Conservation (phyloP, 176 grass and related monocot genomes). For the Bonia amplexicaulis region DNA sequence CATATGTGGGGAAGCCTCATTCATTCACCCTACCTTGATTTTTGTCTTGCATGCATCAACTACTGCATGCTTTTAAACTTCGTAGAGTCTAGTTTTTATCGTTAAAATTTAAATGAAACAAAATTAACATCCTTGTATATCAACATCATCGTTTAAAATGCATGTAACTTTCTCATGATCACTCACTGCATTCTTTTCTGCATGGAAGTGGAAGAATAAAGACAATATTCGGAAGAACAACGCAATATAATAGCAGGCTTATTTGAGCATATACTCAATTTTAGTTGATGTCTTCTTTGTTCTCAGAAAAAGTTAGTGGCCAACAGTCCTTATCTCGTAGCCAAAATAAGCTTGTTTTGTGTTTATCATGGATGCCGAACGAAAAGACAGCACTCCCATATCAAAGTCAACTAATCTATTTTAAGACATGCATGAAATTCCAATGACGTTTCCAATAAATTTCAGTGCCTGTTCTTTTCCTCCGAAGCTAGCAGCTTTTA, state of each 20-base stretch:
- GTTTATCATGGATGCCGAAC: constrained; percentile 26
- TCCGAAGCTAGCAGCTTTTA: too few species aligned
- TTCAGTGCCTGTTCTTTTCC: too few species aligned
- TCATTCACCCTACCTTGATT: neutral
- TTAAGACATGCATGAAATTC: neutral
- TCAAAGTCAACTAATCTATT: constrained; percentile 40
- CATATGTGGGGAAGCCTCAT: too few species aligned
- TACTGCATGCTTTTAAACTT: neutral
- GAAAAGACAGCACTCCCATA: constrained; percentile 20
- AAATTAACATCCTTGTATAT: neutral
- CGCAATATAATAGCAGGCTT: constrained; percentile 22
- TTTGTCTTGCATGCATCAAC: neutral
- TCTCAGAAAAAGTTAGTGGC: constrained; percentile 22
- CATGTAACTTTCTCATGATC: constrained; percentile 22
- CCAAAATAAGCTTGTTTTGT: constrained; percentile 30
- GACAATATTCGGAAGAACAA: constrained; percentile 35
- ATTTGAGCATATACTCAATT: constrained; percentile 42
- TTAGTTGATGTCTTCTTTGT: constrained; percentile 15
- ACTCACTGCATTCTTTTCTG: neutral
- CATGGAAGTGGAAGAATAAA: constrained; percentile 47
- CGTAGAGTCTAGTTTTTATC: neutral
- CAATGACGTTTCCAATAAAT: neutral
- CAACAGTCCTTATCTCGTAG: constrained; percentile 1
- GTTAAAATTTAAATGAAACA: neutral
- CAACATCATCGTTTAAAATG: constrained; percentile 29